These are phyloP conservation scores for Schoenoplectus triqueter DNA, from an alignment of 202 grass and related monocot species.

Conservation along the genomic window DNA sequence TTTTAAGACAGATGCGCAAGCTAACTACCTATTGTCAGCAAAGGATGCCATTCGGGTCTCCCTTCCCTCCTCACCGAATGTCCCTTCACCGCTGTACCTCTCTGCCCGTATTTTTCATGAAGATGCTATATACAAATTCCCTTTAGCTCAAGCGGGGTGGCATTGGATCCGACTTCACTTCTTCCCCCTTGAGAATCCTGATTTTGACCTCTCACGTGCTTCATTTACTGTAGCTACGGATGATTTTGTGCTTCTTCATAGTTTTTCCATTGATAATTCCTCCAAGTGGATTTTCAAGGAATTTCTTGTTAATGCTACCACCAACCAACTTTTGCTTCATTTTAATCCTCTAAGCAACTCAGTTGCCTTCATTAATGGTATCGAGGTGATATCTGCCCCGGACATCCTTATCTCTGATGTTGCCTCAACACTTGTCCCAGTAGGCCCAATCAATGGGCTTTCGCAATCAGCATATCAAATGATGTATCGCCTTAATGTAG, in stretches of 20 bases:
- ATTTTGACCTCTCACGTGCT: conserved; percentile 50
- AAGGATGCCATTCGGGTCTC: conserved; percentile 54
- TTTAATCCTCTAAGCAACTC: conserved; percentile 57
- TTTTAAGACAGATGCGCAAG: conserved; percentile 76
- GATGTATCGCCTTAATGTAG: conserved; percentile 68
- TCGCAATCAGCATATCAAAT: conserved; percentile 55
- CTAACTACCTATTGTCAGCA: conserved; percentile 62
- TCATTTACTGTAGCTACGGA: conserved; percentile 65
- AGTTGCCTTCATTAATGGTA: conserved; percentile 72
- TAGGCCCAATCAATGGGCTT: conserved; percentile 49
- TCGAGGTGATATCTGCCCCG: conserved; percentile 77
- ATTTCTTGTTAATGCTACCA: conserved; percentile 71
- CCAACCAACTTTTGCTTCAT: conserved; percentile 54
- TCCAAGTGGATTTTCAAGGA: conserved; percentile 62
- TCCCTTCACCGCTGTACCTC: conserved; percentile 56
- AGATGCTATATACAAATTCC: conserved; percentile 78
- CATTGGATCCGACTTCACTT: conserved; percentile 76
- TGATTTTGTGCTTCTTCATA: conserved; percentile 66
- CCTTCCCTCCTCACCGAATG: conserved; percentile 43
- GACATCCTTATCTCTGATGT: conserved; percentile 61
- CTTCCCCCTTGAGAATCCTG: conserved; percentile 56
- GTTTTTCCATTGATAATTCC: conserved; percentile 54
- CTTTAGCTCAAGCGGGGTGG: conserved; percentile 61
- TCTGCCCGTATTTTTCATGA: conserved; percentile 64
- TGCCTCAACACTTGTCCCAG: conserved; percentile 47